phyloP scores from a whole-genome alignment of 2,329 filamentous ascomycete genomes.

The Talaromyces albobiverticillius region DNA sequence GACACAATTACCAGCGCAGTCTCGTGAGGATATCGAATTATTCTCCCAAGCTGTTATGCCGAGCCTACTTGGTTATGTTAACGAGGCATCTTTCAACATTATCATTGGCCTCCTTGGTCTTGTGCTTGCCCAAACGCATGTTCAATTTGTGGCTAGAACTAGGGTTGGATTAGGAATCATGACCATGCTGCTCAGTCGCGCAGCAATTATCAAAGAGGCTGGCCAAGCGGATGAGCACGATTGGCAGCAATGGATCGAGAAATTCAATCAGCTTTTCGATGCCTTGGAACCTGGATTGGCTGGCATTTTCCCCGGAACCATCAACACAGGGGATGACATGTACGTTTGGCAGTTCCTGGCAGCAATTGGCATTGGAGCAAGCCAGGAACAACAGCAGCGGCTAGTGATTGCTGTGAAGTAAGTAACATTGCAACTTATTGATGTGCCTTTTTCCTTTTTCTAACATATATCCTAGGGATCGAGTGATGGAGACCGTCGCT shows the following conservation, averaged over 20 bases:
- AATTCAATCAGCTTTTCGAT: constrained; percentile 86
- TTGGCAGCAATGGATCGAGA: constrained; percentile 77
- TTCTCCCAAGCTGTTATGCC: constrained; percentile 88
- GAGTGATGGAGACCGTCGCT: constrained; percentile 90
- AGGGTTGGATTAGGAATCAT: constrained; percentile 85
- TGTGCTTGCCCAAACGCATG: constrained; percentile 75
- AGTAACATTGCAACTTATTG: constrained; percentile 26
- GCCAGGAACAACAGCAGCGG: constrained; percentile 89
- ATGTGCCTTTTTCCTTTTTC: neutral
- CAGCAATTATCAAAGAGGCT: constrained; percentile 86
- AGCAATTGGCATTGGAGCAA: constrained; percentile 89
- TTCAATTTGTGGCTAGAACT: constrained; percentile 80
- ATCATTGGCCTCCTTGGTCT: constrained; percentile 86
- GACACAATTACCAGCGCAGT: constrained; percentile 66
- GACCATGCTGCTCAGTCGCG: constrained; percentile 90
- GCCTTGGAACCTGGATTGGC: constrained; percentile 78
- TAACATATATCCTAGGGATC: constrained; percentile 54
- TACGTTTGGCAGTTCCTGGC: constrained; percentile 98
- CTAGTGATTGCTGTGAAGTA: constrained; percentile 90
- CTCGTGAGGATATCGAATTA: constrained; percentile 88
- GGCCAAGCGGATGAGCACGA: constrained; percentile 67
- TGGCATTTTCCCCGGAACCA: constrained; percentile 85
- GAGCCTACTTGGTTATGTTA: constrained; percentile 83
- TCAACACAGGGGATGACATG: constrained; percentile 85
- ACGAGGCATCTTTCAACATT: constrained; percentile 85